These are phyloP conservation scores for Suhomyces coccinellae DNA, from an alignment of 1,139 yeast species.

Conservation along the genomic window DNA sequence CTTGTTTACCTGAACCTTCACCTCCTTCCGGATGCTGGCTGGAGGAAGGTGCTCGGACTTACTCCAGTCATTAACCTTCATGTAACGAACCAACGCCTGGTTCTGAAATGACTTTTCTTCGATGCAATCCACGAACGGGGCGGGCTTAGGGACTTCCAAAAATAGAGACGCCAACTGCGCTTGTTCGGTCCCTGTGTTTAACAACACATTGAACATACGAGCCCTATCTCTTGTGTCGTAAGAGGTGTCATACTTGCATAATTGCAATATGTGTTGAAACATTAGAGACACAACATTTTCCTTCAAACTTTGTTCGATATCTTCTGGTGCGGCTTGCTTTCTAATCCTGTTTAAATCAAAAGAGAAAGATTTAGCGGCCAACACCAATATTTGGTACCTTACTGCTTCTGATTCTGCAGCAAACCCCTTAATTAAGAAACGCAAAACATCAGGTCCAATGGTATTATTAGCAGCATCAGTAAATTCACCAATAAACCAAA, in stretches of 20 bases:
- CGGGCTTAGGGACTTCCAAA: slow-evolving; percentile 80
- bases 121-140: slow-evolving; percentile 35
- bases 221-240: slow-evolving; percentile 87
- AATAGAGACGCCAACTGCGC: slow-evolving; percentile 69
- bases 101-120: slow-evolving; percentile 13
- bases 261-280: slow-evolving; percentile 61
- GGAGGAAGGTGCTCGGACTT: slow-evolving; percentile 36
- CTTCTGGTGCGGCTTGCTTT: slow-evolving; percentile 22
- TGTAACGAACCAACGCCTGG: slow-evolving; percentile 24
- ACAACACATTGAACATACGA: slow-evolving; percentile 61
- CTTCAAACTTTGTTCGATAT: slow-evolving; percentile 30
- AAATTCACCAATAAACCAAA: slow-evolving; percentile 93
- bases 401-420: slow-evolving; percentile 58
- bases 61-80: slow-evolving; percentile 37
- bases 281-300: slow-evolving; percentile 44
- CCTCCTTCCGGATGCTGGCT: slow-evolving; percentile 38
- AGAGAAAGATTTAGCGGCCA: slow-evolving; percentile 74
- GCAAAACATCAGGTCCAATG: slow-evolving; percentile 76
- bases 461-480: slow-evolving; percentile 37
- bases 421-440: slow-evolving; percentile 58
- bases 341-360: slow-evolving; percentile 45
- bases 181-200: slow-evolving; percentile 35
- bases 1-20: slow-evolving; percentile 28
- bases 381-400: slow-evolving; percentile 66
- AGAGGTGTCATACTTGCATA: slow-evolving; percentile 72